Percentiles rank a stretch among this genome's conserved stretches.
Conservation (phyloP, 306 rosid genomes). For the Crotalaria pallida region DNA sequence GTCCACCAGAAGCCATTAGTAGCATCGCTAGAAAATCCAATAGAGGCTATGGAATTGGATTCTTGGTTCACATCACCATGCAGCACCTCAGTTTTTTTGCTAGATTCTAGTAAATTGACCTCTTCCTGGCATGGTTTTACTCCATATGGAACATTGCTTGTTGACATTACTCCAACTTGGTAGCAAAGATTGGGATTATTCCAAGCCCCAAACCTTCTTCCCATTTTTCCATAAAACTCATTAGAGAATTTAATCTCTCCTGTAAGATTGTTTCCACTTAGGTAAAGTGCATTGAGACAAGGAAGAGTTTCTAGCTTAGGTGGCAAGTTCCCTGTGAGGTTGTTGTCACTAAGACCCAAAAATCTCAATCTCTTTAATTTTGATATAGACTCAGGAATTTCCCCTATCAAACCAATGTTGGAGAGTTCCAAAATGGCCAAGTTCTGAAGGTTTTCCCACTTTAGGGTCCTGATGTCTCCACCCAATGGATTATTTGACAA, state of each 20-base stretch:
- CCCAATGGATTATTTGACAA: conserved; percentile 79
- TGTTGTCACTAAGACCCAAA: conserved; percentile 74
- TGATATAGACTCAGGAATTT: conserved; percentile 73
- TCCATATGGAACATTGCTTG: conserved; percentile 51
- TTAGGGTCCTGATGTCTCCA: conserved; percentile 47
- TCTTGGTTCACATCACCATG: conserved; percentile 21
- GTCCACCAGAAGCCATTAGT: conserved; percentile 43
- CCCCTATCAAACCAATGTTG: conserved; percentile 55
- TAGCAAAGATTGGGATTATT: conserved; percentile 77
- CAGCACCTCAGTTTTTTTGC: conserved; percentile 23
- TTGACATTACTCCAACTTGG: conserved; percentile 36
- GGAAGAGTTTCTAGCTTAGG: conserved; percentile 69
- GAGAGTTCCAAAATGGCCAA: conserved; percentile 75
- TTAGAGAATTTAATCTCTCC: conserved; percentile 65
- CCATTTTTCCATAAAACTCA: conserved; percentile 61
- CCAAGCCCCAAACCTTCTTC: conserved; percentile 85
- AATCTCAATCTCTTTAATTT: conserved; percentile 61
- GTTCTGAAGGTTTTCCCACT: conserved; percentile 56
- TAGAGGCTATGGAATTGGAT: conserved; percentile 34
- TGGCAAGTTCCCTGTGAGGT: conserved; percentile 58
- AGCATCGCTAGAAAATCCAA: conserved; percentile 36
- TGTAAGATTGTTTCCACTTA: conserved; percentile 68
- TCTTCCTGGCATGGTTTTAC: conserved; percentile 67
- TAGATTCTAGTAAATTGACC: conserved; percentile 36
- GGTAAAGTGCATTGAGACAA: conserved; percentile 59